phyloP scores from a whole-genome alignment of 23 red algal genomes.

The Cyanidium caldarium region DNA sequence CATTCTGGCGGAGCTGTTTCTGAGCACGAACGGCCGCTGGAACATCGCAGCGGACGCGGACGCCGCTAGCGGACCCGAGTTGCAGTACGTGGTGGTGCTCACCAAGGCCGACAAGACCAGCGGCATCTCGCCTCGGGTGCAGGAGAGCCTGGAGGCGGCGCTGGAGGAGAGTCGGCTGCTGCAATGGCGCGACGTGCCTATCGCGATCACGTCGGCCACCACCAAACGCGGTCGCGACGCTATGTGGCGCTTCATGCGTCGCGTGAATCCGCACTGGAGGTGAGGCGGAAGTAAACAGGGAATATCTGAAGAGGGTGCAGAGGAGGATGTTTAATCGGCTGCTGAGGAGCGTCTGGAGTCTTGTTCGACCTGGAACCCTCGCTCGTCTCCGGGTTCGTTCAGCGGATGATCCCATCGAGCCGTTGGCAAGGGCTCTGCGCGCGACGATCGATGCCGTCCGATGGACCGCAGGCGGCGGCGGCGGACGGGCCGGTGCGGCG shows the following conservation, averaged over 20 bases:
- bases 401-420: too few relatives aligned
- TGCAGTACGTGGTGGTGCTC: conserved; percentile 53
- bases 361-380: too few relatives aligned
- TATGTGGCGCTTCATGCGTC: conserved; percentile 43
- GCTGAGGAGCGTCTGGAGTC: too few relatives aligned
- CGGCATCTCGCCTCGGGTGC: conserved; percentile 15
- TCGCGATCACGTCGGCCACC: conserved; percentile 27
- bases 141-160: conserved; percentile 2
- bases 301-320: too few relatives aligned
- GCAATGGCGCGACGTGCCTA: conserved; percentile 7
- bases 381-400: too few relatives aligned
- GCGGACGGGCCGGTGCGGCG: too few relatives aligned
- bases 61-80: not conserved
- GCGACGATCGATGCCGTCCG: too few relatives aligned
- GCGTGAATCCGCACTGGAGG: not conserved
- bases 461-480: too few relatives aligned
- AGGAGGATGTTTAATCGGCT: too few relatives aligned
- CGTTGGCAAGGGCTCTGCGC: too few relatives aligned
- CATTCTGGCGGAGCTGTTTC: not conserved
- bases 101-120: conserved; percentile 87
- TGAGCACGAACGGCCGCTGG: not conserved
- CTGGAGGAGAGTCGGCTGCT: conserved; percentile 25
- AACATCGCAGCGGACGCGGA: conserved; percentile 8
- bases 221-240: conserved; percentile 39
- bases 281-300: not conserved